Conservation (phyloP, 805 yeast genomes). For the Saccharomycopsis fibuligera region DNA sequence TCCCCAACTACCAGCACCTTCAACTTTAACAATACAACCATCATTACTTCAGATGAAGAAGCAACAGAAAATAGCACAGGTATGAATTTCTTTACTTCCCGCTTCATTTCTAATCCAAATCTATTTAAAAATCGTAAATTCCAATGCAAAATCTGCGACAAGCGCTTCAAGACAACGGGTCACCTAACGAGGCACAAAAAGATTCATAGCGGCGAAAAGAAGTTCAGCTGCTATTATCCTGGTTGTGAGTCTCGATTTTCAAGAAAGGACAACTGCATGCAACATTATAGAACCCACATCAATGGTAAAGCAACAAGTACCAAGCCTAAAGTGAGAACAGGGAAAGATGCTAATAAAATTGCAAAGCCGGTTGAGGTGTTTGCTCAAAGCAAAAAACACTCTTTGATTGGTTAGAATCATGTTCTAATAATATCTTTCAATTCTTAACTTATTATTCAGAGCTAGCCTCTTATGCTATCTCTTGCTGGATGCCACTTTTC, state of each 20-base stretch:
- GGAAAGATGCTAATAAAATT: too few species aligned
- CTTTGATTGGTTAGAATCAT: too few species aligned
- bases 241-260: conserved; percentile 26
- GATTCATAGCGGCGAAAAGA: conserved; percentile 71
- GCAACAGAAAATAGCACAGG: not conserved
- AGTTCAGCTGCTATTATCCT: conserved; percentile 59
- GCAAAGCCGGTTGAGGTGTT: not conserved
- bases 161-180: conserved; percentile 63
- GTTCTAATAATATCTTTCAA: too few species aligned
- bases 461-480: too few species aligned
- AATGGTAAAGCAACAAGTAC: not conserved
- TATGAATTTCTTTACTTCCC: conserved; percentile 16
- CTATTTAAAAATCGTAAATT: conserved; percentile 17
- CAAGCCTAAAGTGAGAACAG: too few species aligned
- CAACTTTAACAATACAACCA: not conserved
- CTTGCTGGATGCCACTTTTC: too few species aligned
- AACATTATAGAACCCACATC: conserved; percentile 20
- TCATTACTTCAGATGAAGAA: not conserved
- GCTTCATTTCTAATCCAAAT: conserved; percentile 20
- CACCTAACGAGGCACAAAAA: conserved; percentile 69
- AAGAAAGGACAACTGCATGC: conserved; percentile 22
- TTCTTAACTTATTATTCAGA: too few species aligned
- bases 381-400: not conserved
- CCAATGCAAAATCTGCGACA: conserved; percentile 32
- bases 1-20: not conserved